These are phyloP conservation scores for Globisporangium orthogonon DNA, from an alignment of 352 stramenopile species.

Conservation along the genomic window DNA sequence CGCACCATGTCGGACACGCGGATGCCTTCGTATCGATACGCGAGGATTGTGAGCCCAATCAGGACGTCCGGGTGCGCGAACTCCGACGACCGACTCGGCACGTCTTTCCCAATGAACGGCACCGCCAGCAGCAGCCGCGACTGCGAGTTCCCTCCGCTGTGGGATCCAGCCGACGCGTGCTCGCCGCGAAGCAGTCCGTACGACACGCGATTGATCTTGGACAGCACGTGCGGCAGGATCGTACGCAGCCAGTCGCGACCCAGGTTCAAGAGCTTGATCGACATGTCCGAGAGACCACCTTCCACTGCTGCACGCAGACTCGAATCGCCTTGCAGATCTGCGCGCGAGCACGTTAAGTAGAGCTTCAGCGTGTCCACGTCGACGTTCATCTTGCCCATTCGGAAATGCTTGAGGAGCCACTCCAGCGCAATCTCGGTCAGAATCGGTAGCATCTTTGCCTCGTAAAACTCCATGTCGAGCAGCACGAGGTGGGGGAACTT, in stretches of 20 bases:
- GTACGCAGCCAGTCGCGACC: slow-evolving; percentile 96
- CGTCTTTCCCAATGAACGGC: slow-evolving; percentile 99
- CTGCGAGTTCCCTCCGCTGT: slow-evolving; percentile 86
- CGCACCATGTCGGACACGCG: slow-evolving; percentile 76
- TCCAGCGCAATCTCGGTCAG: slow-evolving; percentile 84
- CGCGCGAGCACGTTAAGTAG: slow-evolving; percentile 59
- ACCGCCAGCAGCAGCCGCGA: slow-evolving; percentile 95
- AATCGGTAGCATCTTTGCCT: slow-evolving; percentile 89
- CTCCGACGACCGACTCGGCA: slow-evolving; percentile 97
- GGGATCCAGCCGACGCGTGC: slow-evolving; percentile 27
- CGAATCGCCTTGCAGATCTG: slow-evolving; percentile 64
- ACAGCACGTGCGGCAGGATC: slow-evolving; percentile 97
- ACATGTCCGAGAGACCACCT: slow-evolving; percentile 59
- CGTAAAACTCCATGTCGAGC: slow-evolving; percentile 96
- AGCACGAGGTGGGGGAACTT: slow-evolving; percentile 97
- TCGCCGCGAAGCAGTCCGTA: slow-evolving; percentile 94
- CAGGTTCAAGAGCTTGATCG: slow-evolving; percentile 98
- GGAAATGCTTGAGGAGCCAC: slow-evolving; percentile 85
- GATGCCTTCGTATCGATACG: slow-evolving; percentile 89
- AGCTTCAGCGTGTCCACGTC: slow-evolving; percentile 52
- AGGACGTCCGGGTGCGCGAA: slow-evolving; percentile 98
- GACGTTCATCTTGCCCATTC: slow-evolving; percentile 93
- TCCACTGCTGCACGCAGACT: slow-evolving; percentile 78
- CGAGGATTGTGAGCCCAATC: slow-evolving; percentile 88
- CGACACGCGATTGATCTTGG: slow-evolving; percentile 98